Evolutionary conservation across 2,329 filamentous ascomycete genomes (phyloP).

Genomic region (Pseudofabraea citricarpa): DNA sequence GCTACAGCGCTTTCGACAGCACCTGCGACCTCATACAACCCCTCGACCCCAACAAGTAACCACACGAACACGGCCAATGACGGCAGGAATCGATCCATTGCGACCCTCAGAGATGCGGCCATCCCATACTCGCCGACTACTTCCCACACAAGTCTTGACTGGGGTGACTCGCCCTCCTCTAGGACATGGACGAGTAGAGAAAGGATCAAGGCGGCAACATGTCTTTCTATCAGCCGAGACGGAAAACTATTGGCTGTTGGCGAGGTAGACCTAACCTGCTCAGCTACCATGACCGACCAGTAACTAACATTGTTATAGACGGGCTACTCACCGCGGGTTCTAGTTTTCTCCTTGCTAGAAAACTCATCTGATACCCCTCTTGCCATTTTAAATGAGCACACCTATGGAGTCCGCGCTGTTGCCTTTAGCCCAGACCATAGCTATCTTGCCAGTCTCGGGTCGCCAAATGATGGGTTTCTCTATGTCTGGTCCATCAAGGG

Average conservation of each 20-base stretch:
- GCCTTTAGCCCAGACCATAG: constrained; percentile 85
- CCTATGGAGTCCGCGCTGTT: constrained; percentile 81
- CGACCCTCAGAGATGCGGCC: constrained; percentile 41
- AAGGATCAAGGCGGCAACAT: constrained; percentile 90
- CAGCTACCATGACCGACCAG: constrained; percentile 2
- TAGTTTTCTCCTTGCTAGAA: constrained; percentile 84
- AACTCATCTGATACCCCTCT: constrained; percentile 75
- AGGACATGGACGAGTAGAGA: constrained; percentile 86
- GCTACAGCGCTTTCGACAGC: constrained; percentile 59
- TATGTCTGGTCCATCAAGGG: constrained; percentile 88
- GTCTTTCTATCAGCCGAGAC: constrained; percentile 81
- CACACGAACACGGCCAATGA: constrained; percentile 63
- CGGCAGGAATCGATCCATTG: constrained; percentile 52
- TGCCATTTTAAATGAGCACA: constrained; percentile 83
- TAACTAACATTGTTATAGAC: constrained; percentile 47
- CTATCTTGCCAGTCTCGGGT: constrained; percentile 83
- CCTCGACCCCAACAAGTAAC: constrained; percentile 45
- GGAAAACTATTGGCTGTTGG: constrained; percentile 86
- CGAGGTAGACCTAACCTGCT: too few species aligned
- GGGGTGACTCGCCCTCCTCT: constrained; percentile 58
- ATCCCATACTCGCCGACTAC: constrained; percentile 29
- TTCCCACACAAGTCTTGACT: constrained; percentile 37
- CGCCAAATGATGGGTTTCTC: constrained; percentile 87
- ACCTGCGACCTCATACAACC: constrained; percentile 50
- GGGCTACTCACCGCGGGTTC: constrained; percentile 84